A percentile compares a stretch with the other conserved stretches of the same genome.
Conservation (phyloP, 2,329 filamentous ascomycete species). For the Lasiodiplodia hormozganensis region DNA sequence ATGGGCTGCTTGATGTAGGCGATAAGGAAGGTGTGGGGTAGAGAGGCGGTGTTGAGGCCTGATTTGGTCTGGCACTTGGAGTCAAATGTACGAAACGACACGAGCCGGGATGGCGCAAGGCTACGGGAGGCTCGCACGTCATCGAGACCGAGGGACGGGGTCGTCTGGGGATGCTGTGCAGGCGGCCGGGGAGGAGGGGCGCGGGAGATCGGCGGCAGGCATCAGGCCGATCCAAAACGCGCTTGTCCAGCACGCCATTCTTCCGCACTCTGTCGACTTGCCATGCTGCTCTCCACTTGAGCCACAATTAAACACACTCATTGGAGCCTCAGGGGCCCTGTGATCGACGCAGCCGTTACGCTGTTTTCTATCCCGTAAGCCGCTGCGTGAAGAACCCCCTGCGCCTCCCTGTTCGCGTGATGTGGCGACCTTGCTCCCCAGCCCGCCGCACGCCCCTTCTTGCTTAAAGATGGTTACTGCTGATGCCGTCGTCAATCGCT, state of each 20-base stretch:
- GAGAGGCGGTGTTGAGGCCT: neutral
- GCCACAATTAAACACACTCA: neutral
- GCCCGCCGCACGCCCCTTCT: neutral
- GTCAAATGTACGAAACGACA: too few relatives aligned
- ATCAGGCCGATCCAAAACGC: constrained; percentile 12
- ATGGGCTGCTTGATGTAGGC: too few relatives aligned
- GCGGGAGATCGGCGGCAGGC: constrained; percentile 20
- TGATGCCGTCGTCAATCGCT: neutral
- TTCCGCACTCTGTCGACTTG: neutral
- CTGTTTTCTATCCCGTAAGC: constrained; percentile 20
- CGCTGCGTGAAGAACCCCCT: neutral
- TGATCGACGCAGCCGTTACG: neutral
- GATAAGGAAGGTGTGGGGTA: neutral
- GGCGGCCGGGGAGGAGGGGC: too few relatives aligned
- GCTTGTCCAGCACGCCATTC: constrained; percentile 16
- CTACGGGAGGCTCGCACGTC: constrained; percentile 1
- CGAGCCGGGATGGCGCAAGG: neutral
- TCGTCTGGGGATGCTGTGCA: neutral
- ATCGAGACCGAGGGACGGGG: neutral
- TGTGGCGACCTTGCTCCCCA: neutral
- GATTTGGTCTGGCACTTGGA: too few relatives aligned
- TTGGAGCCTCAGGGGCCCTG: constrained; percentile 6
- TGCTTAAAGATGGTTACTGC: too few relatives aligned
- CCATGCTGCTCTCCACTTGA: constrained; percentile 3
- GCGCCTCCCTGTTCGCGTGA: neutral